Evolutionary conservation across 2,329 filamentous ascomycete genomes (phyloP).

Genomic region (Trichoderma simmonsii): DNA sequence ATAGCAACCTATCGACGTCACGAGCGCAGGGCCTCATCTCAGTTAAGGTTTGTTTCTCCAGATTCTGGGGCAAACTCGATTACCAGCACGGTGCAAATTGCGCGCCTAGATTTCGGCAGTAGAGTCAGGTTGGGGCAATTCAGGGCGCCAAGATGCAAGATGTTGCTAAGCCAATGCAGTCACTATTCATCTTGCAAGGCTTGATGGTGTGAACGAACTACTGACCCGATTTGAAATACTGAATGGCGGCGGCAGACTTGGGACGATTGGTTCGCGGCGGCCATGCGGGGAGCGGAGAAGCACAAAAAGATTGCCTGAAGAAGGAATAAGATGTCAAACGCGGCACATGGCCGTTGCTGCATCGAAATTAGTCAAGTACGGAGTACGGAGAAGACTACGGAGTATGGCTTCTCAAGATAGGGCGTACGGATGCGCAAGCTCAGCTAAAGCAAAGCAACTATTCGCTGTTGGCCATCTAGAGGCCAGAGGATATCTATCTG

Average conservation of each 20-base stretch:
- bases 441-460: background rate
- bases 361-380: background rate
- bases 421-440: background rate
- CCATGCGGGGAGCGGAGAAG: conserved; percentile 2
- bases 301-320: background rate
- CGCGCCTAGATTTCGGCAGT: background rate
- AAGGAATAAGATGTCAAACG: background rate
- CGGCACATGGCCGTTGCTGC: background rate
- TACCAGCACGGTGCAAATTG: background rate
- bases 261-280: background rate
- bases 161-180: background rate
- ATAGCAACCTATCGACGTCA: background rate
- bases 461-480: background rate
- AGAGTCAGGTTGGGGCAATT: background rate
- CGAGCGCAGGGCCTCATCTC: background rate
- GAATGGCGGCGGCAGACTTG: background rate
- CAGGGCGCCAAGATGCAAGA: background rate
- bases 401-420: background rate
- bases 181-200: background rate
- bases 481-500: background rate
- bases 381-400: background rate
- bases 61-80: too few species aligned
- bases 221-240: background rate
- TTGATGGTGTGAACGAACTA: background rate
- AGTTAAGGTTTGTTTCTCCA: background rate